A percentile compares a stretch with the other conserved stretches of the same genome.
Conservation (phyloP, 1,139 yeast species). For the Saccharomyces hybrid region DNA sequence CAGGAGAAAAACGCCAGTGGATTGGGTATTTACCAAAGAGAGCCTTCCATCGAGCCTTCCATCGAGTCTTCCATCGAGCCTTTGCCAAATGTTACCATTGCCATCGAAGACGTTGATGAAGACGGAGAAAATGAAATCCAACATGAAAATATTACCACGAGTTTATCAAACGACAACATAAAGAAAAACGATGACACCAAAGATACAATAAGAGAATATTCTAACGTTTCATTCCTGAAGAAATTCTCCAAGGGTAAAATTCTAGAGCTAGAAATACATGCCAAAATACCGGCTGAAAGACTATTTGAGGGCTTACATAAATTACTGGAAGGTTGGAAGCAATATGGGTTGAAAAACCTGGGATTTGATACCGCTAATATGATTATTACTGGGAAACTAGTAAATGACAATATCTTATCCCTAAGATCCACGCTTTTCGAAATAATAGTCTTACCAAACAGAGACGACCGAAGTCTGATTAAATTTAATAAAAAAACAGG, state of each 20-base stretch:
- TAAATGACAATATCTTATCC: constrained; percentile 54
- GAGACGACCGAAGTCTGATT: constrained; percentile 38
- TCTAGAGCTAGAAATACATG: constrained; percentile 23
- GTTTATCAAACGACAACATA: constrained; percentile 1
- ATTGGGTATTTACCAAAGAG: neutral
- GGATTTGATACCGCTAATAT: constrained; percentile 39
- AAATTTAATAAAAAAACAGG: constrained; percentile 55
- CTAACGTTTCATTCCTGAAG: constrained; percentile 42
- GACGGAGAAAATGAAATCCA: constrained; percentile 1
- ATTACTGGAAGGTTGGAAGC: constrained; percentile 59
- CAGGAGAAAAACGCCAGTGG: neutral
- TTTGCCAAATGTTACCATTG: neutral
- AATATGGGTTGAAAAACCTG: constrained; percentile 58
- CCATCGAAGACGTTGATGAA: neutral
- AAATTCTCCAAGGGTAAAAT: constrained; percentile 46
- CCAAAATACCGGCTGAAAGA: constrained; percentile 37
- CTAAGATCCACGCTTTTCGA: constrained; percentile 60
- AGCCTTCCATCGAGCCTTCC: neutral
- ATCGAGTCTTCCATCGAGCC: neutral
- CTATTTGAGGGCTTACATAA: constrained; percentile 59
- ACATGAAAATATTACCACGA: neutral
- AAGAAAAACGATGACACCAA: constrained; percentile 1
- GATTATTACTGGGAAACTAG: constrained; percentile 50
- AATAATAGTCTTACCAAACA: constrained; percentile 39
- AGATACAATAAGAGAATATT: constrained; percentile 11